Conservation (phyloP, 2,329 filamentous ascomycete genomes). For the Ophioceras dolichostomum region DNA sequence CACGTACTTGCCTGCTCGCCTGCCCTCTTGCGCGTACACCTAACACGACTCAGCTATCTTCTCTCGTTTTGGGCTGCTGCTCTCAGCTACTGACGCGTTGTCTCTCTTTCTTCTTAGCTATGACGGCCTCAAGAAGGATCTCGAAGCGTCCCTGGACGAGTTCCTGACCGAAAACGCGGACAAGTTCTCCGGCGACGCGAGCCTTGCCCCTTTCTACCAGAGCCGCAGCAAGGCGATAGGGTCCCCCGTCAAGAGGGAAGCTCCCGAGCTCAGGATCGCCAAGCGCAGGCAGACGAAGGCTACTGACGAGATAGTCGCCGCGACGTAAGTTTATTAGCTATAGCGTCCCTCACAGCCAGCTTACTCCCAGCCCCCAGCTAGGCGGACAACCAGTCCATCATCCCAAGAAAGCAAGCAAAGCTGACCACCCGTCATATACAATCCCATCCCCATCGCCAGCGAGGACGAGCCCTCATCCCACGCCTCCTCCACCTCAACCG, state of each 20-base stretch:
- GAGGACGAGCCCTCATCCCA: slow-evolving; percentile 20
- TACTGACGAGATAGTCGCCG: slow-evolving; percentile 27
- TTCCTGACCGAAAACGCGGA: slow-evolving; percentile 58
- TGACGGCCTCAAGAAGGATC: slow-evolving; percentile 66
- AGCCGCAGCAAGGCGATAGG: slow-evolving; percentile 45
- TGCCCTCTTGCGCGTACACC: too few species aligned
- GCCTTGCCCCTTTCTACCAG: slow-evolving; percentile 65
- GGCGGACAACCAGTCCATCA: too few species aligned
- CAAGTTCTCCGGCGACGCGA: slow-evolving; percentile 49
- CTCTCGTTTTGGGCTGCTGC: neutral
- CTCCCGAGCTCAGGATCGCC: slow-evolving; percentile 29
- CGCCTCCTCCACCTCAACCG: slow-evolving; percentile 24
- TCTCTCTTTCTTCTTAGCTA: slow-evolving; percentile 39
- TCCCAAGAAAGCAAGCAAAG: too few species aligned
- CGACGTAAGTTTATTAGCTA: slow-evolving; percentile 34
- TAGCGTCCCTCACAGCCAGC: too few species aligned
- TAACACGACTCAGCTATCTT: too few species aligned
- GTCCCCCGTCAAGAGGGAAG: slow-evolving; percentile 50
- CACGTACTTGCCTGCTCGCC: too few species aligned
- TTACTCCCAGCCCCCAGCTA: too few species aligned
- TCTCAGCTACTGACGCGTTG: slow-evolving; percentile 4
- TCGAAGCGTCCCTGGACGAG: slow-evolving; percentile 63
- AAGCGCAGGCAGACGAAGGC: slow-evolving; percentile 32
- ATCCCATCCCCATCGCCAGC: too few species aligned
- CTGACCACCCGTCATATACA: too few species aligned